phyloP scores from a whole-genome alignment of 2,329 filamentous ascomycete genomes.

The Sporothrix brunneoviolacea region DNA sequence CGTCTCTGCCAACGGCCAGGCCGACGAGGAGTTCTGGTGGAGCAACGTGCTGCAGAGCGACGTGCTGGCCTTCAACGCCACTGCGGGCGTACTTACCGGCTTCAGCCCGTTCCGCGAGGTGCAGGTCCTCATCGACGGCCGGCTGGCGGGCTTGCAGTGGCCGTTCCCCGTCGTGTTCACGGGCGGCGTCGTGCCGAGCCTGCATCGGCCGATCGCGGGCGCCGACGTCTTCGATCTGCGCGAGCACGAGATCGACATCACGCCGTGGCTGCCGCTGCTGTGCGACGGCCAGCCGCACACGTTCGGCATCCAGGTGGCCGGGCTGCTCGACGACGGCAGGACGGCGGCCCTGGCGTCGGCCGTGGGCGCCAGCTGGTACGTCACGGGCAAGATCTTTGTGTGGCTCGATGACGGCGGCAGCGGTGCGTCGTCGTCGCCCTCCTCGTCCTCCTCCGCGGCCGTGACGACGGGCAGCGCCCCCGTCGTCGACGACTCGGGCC shows the following conservation, averaged over 20 bases:
- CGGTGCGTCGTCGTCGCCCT: no score
- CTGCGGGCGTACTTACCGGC: slow-evolving; percentile 54
- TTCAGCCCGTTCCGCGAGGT: slow-evolving; percentile 72
- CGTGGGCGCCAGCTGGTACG: slow-evolving; percentile 63
- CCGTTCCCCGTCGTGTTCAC: slow-evolving; percentile 80
- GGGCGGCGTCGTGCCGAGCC: slow-evolving; percentile 67
- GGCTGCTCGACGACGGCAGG: slow-evolving; percentile 50
- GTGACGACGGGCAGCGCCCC: slow-evolving; percentile 40
- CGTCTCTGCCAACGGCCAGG: slow-evolving; percentile 71
- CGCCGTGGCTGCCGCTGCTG: slow-evolving; percentile 65
- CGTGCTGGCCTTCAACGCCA: slow-evolving; percentile 49
- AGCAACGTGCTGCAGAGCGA: slow-evolving; percentile 63
- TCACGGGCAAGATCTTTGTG: slow-evolving; percentile 75
- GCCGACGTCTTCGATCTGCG: slow-evolving; percentile 71
- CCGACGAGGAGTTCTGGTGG: slow-evolving; percentile 80
- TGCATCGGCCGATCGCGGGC: slow-evolving; percentile 74
- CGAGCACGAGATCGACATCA: slow-evolving; percentile 77
- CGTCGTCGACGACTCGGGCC: slow-evolving; percentile 24
- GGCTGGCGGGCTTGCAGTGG: slow-evolving; percentile 69
- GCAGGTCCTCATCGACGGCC: slow-evolving; percentile 66
- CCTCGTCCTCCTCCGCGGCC: no score
- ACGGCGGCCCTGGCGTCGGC: slow-evolving; percentile 30
- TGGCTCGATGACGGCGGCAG: slow-evolving; percentile 53
- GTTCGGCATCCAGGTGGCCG: slow-evolving; percentile 62
- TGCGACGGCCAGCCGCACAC: slow-evolving; percentile 58